Evolutionary conservation across 805 yeast genomes (phyloP).

Genomic region (Pichia deserticola): DNA sequence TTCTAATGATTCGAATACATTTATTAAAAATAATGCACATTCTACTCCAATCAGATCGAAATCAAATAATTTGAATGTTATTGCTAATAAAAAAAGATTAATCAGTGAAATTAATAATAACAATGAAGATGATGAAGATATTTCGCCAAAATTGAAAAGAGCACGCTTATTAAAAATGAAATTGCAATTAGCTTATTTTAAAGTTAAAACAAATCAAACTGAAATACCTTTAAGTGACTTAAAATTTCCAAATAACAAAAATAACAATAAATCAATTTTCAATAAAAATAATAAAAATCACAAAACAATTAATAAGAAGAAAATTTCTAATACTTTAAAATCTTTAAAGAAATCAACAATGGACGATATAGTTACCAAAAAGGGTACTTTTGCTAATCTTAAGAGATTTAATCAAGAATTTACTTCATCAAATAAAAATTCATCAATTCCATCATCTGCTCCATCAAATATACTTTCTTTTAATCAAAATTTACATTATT

Average conservation of each 20-base stretch:
- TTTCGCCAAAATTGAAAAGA: slow-evolving; percentile 24
- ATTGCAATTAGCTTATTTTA: slow-evolving; percentile 45
- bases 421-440: background rate
- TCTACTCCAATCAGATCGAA: background rate
- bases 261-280: no score
- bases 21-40: background rate
- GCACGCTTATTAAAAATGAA: slow-evolving; percentile 40
- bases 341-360: slow-evolving; percentile 8
- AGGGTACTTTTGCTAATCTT: slow-evolving; percentile 22
- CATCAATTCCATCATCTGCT: slow-evolving; percentile 1
- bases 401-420: slow-evolving; percentile 17
- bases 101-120: background rate
- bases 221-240: slow-evolving; percentile 27
- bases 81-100: background rate
- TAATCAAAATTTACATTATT: background rate
- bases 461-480: slow-evolving; percentile 2
- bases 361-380: slow-evolving; percentile 23
- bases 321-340: background rate
- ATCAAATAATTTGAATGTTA: background rate
- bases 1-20: background rate
- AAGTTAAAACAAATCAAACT: slow-evolving; percentile 42
- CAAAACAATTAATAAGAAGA: no score
- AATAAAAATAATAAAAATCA: no score
- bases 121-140: slow-evolving; percentile 1
- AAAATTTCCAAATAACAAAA: slow-evolving; percentile 13